Conservation (phyloP, 2,329 filamentous ascomycete genomes). For the Gnomoniopsis sp. region DNA sequence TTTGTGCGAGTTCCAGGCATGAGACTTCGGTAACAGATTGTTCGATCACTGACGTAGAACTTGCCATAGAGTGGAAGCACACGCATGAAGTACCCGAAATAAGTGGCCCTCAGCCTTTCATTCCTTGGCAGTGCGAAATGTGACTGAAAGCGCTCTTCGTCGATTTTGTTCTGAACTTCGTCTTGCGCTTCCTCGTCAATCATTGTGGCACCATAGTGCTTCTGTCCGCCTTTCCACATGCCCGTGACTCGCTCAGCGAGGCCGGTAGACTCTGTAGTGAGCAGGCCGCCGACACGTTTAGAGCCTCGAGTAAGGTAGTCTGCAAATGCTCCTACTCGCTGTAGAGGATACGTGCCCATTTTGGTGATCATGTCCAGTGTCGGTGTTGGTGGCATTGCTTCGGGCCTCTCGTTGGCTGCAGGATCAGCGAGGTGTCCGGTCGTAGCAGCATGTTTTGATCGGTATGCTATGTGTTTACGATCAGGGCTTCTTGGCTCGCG, state of each 20-base stretch:
- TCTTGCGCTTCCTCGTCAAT: constrained; percentile 52
- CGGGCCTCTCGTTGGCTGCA: constrained; percentile 23
- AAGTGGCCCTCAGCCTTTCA: constrained; percentile 83
- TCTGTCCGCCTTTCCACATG: constrained; percentile 90
- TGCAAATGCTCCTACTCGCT: constrained; percentile 78
- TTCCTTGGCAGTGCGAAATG: constrained; percentile 86
- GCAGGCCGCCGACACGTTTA: constrained; percentile 74
- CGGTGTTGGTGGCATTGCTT: constrained; percentile 33
- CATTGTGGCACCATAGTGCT: constrained; percentile 71
- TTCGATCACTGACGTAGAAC: constrained; percentile 84
- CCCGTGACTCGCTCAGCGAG: constrained; percentile 96
- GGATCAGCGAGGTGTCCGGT: constrained; percentile 35
- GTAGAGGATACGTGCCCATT: constrained; percentile 73
- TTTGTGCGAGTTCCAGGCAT: constrained; percentile 88
- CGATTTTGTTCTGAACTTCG: constrained; percentile 46
- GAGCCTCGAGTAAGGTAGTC: constrained; percentile 78
- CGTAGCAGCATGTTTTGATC: constrained; percentile 33
- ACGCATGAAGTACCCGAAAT: constrained; percentile 87
- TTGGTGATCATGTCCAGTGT: constrained; percentile 52
- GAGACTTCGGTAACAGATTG: constrained; percentile 90
- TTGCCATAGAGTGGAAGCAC: constrained; percentile 93
- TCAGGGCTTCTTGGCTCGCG: constrained; percentile 13
- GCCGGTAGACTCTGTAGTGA: constrained; percentile 90
- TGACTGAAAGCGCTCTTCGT: constrained; percentile 78
- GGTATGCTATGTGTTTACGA: constrained; percentile 3